Evolutionary conservation across 2,329 filamentous ascomycete genomes (phyloP), one percentile per base, ranked within the genome.

Genomic region (Calonectria pteridis): DNA sequence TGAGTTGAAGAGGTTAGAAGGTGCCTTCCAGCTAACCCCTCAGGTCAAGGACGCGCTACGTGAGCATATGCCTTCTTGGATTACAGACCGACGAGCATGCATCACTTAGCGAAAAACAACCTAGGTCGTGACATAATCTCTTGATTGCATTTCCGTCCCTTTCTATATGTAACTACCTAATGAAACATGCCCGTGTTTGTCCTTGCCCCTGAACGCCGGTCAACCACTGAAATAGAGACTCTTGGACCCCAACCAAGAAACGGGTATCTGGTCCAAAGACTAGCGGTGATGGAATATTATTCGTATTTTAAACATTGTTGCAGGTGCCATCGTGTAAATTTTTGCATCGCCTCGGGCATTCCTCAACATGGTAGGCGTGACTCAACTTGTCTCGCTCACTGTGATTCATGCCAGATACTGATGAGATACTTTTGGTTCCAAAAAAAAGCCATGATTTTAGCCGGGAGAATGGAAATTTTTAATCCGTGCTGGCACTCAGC

Each of bases 401-500:
- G 55, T 37, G 23, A 26, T 62, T 40, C 14, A 28, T 62, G 55
- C 55, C 35, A 62, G 23, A 13, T 18, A 40, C 35, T 37, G 33
- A 40, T 40, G 33, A n/a, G 16, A 55, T 40, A 9, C n/a, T 62
- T 62, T 37, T 26, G 26, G 33, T 62, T 35, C 26, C 29, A 31
- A 53, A 53, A 31, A 53, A 53, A 53, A 31, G 28, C 14, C 6
- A 20, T 37, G 18, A 59, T 63, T 62, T 62, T 58, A 64, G 75
- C 53, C 65, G 26, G 40, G n/a, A 53, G 43, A 62, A 26, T 43
- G 23, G 23, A 49, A 35, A n/a, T 6, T 62, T 70, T 69, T 58
- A 80, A 64, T 80, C 77, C 23, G 77, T 78, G 78, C 90, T 92
- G 33, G 88, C 88, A 77, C 89, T 89, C 72, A 92, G 83, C 78